A percentile compares a stretch with the other conserved stretches of the same genome.
phyloP scores from a whole-genome alignment of 768 basidiomycete species.

The Boletus coccyginus region DNA sequence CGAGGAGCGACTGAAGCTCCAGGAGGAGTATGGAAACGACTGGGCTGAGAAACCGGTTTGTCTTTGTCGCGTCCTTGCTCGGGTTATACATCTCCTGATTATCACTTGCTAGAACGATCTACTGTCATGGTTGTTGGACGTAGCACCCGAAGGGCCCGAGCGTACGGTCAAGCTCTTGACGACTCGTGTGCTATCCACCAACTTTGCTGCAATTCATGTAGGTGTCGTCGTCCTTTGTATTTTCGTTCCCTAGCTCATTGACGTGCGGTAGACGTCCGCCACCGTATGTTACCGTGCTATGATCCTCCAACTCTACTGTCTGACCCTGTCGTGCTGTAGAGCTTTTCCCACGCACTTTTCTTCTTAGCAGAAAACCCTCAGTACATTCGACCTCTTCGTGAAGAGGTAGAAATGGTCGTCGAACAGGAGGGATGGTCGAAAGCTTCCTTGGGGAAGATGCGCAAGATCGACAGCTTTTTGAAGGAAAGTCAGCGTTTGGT shows the following conservation, averaged over 20 bases:
- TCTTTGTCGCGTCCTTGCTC: slow-evolving; percentile 15
- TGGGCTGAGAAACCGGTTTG: slow-evolving; percentile 35
- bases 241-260: background rate
- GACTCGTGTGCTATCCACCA: slow-evolving; percentile 11
- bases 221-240: background rate
- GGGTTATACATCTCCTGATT: background rate
- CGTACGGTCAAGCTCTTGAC: slow-evolving; percentile 22
- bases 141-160: slow-evolving; percentile 16
- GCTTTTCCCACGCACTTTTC: slow-evolving; percentile 19
- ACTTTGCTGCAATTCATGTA: slow-evolving; percentile 27
- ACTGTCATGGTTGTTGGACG: slow-evolving; percentile 33
- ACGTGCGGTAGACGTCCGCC: background rate
- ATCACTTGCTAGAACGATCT: slow-evolving; percentile 28
- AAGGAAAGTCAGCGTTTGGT: background rate
- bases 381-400: slow-evolving; percentile 11
- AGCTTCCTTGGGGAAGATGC: background rate
- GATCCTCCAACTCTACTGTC: background rate
- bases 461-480: background rate
- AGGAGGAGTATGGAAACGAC: slow-evolving; percentile 24
- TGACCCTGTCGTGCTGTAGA: background rate
- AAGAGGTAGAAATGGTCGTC: background rate
- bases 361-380: slow-evolving; percentile 36
- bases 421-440: slow-evolving; percentile 20
- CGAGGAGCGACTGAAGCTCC: slow-evolving; percentile 25
- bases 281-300: background rate